These are phyloP conservation scores for Cajanus cajan DNA, from an alignment of 306 rosid species.

Conservation along the genomic window DNA sequence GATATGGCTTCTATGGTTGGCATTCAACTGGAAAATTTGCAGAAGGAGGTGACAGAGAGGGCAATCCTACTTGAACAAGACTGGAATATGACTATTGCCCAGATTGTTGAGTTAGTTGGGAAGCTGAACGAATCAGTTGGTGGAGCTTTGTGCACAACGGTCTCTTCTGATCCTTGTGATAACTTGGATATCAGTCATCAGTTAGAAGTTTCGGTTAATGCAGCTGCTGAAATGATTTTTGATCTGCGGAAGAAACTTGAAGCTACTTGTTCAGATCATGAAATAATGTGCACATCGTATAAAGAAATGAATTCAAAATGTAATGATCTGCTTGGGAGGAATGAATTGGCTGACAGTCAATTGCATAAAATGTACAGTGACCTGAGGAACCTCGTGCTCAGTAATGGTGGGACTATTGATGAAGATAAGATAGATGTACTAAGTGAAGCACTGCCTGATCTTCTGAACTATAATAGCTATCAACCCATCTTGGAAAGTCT, in stretches of 20 bases:
- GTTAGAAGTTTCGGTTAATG: constrained; percentile 58
- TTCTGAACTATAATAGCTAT: constrained; percentile 57
- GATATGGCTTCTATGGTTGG: constrained; percentile 57
- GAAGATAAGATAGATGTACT: constrained; percentile 45
- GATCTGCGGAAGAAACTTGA: constrained; percentile 66
- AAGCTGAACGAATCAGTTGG: constrained; percentile 67
- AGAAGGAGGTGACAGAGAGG: constrained; percentile 61
- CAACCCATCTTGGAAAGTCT: constrained; percentile 52
- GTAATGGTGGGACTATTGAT: constrained; percentile 45
- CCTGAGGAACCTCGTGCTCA: constrained; percentile 51
- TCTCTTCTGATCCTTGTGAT: constrained; percentile 29
- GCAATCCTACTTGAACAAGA: constrained; percentile 58
- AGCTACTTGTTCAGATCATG: constrained; percentile 49
- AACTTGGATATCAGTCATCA: constrained; percentile 30
- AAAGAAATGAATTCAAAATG: constrained; percentile 56
- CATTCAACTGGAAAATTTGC: constrained; percentile 60
- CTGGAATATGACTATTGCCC: constrained; percentile 52
- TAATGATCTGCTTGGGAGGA: constrained; percentile 61
- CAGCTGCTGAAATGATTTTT: constrained; percentile 59
- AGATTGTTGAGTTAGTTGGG: constrained; percentile 52
- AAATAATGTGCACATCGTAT: constrained; percentile 43
- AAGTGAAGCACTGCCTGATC: constrained; percentile 53
- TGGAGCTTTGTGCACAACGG: constrained; percentile 29
- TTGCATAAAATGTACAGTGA: constrained; percentile 52
- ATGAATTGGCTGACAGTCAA: constrained; percentile 53